Evolutionary conservation across 495 filamentous ascomycete genomes (phyloP).

Genomic region (Hypoxylon cercidicola): DNA sequence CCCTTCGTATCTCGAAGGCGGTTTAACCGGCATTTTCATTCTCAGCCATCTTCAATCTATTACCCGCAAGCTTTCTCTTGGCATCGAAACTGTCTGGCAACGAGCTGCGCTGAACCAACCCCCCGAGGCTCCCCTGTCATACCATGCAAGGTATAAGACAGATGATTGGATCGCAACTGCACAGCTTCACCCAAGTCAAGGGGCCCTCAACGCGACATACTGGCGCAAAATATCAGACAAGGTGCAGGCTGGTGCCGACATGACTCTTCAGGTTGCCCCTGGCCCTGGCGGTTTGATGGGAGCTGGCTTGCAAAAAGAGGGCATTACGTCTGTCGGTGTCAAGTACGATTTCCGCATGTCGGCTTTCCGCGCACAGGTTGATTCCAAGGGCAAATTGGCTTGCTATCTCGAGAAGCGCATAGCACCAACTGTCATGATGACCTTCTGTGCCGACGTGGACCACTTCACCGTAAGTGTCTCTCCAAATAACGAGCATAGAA

Average conservation of each 20-base stretch:
- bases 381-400: conserved; percentile 91
- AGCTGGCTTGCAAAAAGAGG: conserved; percentile 79
- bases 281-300: conserved; percentile 72
- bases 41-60: conserved; percentile 94
- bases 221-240: conserved; percentile 95
- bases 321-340: conserved; percentile 87
- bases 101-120: conserved; percentile 77
- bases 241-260: conserved; percentile 94
- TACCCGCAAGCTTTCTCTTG: conserved; percentile 86
- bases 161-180: conserved; percentile 90
- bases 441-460: conserved; percentile 97
- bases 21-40: conserved; percentile 92
- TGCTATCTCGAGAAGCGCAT: conserved; percentile 95
- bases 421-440: conserved; percentile 86
- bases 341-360: conserved; percentile 98
- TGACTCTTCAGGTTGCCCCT: conserved; percentile 86
- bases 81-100: conserved; percentile 94
- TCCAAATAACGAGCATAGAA: neutral
- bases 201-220: conserved; percentile 89
- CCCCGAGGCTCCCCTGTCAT: conserved; percentile 86
- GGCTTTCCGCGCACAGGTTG: conserved; percentile 93
- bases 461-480: conserved; percentile 82
- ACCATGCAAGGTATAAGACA: conserved; percentile 88
- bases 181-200: conserved; percentile 83
- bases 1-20: conserved; percentile 90